Evolutionary conservation across 495 filamentous ascomycete genomes (phyloP).

Genomic region (Hypomontagnella monticulosa): DNA sequence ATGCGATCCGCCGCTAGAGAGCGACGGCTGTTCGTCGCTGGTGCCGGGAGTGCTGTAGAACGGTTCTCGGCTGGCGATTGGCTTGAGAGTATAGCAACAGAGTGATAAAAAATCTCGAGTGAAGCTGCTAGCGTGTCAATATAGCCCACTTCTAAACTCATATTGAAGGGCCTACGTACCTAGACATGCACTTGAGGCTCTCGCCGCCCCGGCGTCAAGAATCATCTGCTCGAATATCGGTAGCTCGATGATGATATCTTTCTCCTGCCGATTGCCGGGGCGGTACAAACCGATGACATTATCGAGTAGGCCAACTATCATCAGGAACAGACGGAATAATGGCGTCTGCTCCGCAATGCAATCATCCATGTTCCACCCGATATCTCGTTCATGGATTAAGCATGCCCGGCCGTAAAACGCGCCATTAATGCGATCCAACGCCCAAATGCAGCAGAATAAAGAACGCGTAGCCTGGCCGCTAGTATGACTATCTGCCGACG

Average conservation of each 20-base stretch:
- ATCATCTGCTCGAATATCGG: slow-evolving; percentile 76
- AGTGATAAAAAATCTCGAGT: slow-evolving; percentile 75
- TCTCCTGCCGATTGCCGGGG: slow-evolving; percentile 64
- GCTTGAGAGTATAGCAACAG: slow-evolving; percentile 69
- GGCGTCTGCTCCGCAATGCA: slow-evolving; percentile 55
- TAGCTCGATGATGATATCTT: slow-evolving; percentile 59
- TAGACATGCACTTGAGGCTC: slow-evolving; percentile 51
- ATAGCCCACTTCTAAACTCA: not conserved
- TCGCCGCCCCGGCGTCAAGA: slow-evolving; percentile 53
- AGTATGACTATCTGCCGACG: slow-evolving; percentile 46
- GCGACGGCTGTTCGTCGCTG: slow-evolving; percentile 65
- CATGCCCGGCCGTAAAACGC: slow-evolving; percentile 71
- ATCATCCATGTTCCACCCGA: slow-evolving; percentile 64
- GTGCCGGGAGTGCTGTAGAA: slow-evolving; percentile 62
- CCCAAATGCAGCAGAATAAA: slow-evolving; percentile 75
- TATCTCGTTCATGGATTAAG: slow-evolving; percentile 71
- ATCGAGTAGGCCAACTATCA: slow-evolving; percentile 64
- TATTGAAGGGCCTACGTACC: slow-evolving; percentile 52
- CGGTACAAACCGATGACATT: slow-evolving; percentile 75
- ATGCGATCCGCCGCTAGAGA: slow-evolving; percentile 72
- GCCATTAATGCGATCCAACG: slow-evolving; percentile 71
- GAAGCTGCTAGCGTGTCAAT: slow-evolving; percentile 56
- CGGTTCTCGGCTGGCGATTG: slow-evolving; percentile 44
- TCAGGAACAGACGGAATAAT: slow-evolving; percentile 57
- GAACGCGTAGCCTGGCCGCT: slow-evolving; percentile 42